A percentile compares a stretch with the other conserved stretches of the same genome.
Conservation (phyloP, 192 early-diverging fungal species). For the Gigaspora rosea region DNA sequence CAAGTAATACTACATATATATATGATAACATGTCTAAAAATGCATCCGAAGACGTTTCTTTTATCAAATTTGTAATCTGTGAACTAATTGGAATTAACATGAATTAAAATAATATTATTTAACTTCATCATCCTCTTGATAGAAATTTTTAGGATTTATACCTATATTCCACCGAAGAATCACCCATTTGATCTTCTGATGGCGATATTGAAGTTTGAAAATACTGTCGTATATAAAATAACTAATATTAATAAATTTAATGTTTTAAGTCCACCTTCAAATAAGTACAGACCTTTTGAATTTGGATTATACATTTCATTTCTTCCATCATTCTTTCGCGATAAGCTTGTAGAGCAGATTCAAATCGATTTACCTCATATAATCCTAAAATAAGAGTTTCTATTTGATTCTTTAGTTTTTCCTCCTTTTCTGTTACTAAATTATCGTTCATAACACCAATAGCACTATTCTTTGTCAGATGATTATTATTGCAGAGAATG, state of each 20-base stretch:
- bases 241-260: too few species aligned
- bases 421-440: constrained; percentile 36
- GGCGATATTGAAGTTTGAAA: too few species aligned
- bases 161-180: too few species aligned
- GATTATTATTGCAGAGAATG: constrained; percentile 13
- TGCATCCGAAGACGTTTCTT: constrained; percentile 79
- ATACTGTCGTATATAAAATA: too few species aligned
- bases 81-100: constrained; percentile 38
- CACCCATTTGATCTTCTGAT: too few species aligned
- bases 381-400: constrained; percentile 77
- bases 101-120: too few species aligned
- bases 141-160: too few species aligned
- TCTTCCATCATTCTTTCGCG: constrained; percentile 74
- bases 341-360: constrained; percentile 69
- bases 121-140: too few species aligned
- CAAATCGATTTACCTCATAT: constrained; percentile 70
- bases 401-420: constrained; percentile 57
- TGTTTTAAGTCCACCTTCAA: neutral
- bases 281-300: constrained; percentile 61
- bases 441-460: neutral
- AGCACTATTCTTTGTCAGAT: neutral
- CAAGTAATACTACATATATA: constrained; percentile 75
- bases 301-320: constrained; percentile 75
- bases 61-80: constrained; percentile 67
- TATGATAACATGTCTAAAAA: constrained; percentile 78